Evolutionary conservation across 768 basidiomycete genomes (phyloP).

Genomic region (Mycena kentingensis): DNA sequence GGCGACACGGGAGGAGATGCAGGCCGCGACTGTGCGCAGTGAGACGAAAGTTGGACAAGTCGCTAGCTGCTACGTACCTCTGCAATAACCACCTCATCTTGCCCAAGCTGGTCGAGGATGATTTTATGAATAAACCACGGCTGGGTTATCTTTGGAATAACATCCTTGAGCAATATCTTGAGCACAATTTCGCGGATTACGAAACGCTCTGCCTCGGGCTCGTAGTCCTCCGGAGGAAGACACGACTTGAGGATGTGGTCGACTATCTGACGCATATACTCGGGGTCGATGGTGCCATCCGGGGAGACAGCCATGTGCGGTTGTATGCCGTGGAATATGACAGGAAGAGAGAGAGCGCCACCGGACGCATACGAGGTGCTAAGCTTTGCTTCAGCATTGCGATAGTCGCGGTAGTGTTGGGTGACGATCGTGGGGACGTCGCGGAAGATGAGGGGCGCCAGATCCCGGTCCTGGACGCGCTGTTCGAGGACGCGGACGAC

Average conservation of each 20-base stretch:
- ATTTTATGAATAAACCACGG: conserved; percentile 88
- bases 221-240: conserved; percentile 79
- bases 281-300: conserved; percentile 67
- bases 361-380: conserved; percentile 72
- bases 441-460: conserved; percentile 60
- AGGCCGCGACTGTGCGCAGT: conserved; percentile 28
- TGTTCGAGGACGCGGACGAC: conserved; percentile 63
- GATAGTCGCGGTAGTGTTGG: conserved; percentile 81
- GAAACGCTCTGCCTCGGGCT: conserved; percentile 74
- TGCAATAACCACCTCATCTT: conserved; percentile 33
- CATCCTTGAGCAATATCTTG: conserved; percentile 69
- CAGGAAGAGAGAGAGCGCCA: conserved; percentile 59
- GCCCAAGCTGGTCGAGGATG: conserved; percentile 66
- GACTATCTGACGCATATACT: conserved; percentile 78
- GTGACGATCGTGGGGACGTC: conserved; percentile 67
- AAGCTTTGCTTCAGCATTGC: conserved; percentile 61
- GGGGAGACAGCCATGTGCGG: conserved; percentile 79
- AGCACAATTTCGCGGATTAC: conserved; percentile 85
- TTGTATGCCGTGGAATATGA: conserved; percentile 79
- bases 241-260: conserved; percentile 74
- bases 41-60: conserved; percentile 4
- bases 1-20: conserved; percentile 29
- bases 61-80: conserved; percentile 28
- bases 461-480: conserved; percentile 54
- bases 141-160: conserved; percentile 72